phyloP scores from a whole-genome alignment of 1,284 basidiomycete genomes.

The Mycosarcoma maydis region DNA sequence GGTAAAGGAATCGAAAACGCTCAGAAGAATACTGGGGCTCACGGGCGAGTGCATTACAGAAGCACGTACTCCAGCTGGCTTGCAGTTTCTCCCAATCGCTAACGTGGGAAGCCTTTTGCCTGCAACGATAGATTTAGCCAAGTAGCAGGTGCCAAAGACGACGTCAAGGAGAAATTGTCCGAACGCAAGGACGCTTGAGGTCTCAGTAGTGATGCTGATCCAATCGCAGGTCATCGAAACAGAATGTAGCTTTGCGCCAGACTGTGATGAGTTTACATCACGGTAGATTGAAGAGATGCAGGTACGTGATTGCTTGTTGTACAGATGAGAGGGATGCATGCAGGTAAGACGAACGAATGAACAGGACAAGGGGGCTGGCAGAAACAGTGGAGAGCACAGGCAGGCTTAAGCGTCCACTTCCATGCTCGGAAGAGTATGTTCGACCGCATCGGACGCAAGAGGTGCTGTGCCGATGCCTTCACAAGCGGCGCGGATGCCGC shows the following conservation, averaged over 20 bases:
- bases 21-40: constrained; percentile 22
- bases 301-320: not conserved
- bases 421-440: constrained; percentile 13
- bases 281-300: too few relatives aligned
- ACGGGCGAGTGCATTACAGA: constrained; percentile 11
- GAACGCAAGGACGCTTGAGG: constrained; percentile 6
- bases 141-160: constrained; percentile 30
- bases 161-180: constrained; percentile 25
- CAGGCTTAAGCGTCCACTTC: constrained; percentile 23
- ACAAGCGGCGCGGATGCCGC: constrained; percentile 48
- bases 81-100: too few relatives aligned
- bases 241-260: too few relatives aligned
- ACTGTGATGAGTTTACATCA: too few relatives aligned
- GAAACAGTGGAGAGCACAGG: not conserved
- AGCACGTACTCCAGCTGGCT: too few relatives aligned
- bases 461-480: constrained; percentile 46
- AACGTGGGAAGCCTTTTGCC: too few relatives aligned
- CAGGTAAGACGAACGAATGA: not conserved
- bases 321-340: not conserved
- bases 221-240: too few relatives aligned
- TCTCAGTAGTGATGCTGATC: too few relatives aligned
- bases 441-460: constrained; percentile 3
- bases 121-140: constrained; percentile 16
- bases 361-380: too few relatives aligned
- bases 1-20: constrained; percentile 30